Conservation (phyloP, 2,329 filamentous ascomycete species). For the Scopulariopsis brevicaulis region DNA sequence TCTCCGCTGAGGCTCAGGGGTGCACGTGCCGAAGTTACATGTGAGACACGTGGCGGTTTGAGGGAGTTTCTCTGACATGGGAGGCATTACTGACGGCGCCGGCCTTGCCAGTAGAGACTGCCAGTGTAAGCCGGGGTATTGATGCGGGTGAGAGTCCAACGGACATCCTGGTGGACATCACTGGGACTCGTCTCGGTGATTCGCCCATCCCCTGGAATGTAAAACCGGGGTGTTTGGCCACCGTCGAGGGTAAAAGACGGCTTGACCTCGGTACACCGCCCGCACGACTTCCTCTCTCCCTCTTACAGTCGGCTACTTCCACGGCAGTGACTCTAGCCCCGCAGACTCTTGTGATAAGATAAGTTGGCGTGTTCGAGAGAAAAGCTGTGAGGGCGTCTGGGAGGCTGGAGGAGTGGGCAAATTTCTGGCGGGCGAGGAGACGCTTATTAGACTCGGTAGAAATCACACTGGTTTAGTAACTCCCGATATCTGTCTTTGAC, state of each 20-base stretch:
- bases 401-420: no score
- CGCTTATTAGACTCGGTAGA: no score
- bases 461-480: no score
- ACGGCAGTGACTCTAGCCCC: no score
- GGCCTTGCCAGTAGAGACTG: slow-evolving; percentile 10
- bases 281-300: slow-evolving; percentile 21
- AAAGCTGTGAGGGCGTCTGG: no score
- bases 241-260: slow-evolving; percentile 11
- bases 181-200: slow-evolving; percentile 9
- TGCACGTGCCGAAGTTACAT: no score
- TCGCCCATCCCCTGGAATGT: background rate
- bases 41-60: no score
- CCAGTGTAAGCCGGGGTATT: slow-evolving; percentile 10
- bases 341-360: no score
- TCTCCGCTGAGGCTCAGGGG: no score
- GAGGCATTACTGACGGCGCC: background rate
- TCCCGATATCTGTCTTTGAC: no score
- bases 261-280: slow-evolving; percentile 19
- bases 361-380: no score
- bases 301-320: slow-evolving; percentile 23
- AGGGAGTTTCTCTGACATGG: background rate
- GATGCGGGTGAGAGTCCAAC: slow-evolving; percentile 9
- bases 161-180: slow-evolving; percentile 13
- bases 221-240: background rate
- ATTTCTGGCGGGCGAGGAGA: no score